These are phyloP conservation scores for Fusarium siculi DNA, from an alignment of 2,329 filamentous ascomycete species.

Conservation along the genomic window DNA sequence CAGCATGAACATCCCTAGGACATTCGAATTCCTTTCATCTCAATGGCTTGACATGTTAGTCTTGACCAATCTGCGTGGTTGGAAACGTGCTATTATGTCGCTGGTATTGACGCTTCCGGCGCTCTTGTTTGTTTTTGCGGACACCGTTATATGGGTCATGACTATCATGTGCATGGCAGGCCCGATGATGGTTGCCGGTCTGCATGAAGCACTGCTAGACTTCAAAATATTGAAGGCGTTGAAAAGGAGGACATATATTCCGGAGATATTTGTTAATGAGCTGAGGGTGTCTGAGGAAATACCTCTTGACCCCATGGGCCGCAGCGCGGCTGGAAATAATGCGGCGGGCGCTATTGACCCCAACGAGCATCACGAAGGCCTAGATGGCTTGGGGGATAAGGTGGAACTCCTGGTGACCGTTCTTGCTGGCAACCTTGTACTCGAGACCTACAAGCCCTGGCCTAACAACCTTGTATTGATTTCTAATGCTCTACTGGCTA, in stretches of 20 bases:
- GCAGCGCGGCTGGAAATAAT: accelerated
- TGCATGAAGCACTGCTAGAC: neutral
- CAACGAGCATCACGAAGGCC: accelerated
- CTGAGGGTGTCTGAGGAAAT: neutral
- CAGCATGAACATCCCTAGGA: neutral
- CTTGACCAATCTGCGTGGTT: neutral
- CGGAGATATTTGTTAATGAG: neutral
- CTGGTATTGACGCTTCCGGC: neutral
- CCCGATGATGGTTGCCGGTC: neutral
- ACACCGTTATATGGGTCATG: neutral
- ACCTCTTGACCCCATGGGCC: neutral
- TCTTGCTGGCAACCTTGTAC: neutral
- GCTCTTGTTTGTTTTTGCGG: neutral
- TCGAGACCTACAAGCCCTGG: accelerated
- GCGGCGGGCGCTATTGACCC: neutral
- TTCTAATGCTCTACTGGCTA: neutral
- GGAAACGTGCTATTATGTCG: neutral
- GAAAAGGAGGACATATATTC: neutral
- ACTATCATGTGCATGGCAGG: neutral
- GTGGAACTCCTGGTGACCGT: neutral
- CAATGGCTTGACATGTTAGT: neutral
- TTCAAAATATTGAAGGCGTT: neutral
- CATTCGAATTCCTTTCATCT: neutral
- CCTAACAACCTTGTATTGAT: neutral
- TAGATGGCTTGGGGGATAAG: neutral